Base-by-base conservation (phyloP, 108 stramenopile species). In the Nannochloropsis gaditana region DNA sequence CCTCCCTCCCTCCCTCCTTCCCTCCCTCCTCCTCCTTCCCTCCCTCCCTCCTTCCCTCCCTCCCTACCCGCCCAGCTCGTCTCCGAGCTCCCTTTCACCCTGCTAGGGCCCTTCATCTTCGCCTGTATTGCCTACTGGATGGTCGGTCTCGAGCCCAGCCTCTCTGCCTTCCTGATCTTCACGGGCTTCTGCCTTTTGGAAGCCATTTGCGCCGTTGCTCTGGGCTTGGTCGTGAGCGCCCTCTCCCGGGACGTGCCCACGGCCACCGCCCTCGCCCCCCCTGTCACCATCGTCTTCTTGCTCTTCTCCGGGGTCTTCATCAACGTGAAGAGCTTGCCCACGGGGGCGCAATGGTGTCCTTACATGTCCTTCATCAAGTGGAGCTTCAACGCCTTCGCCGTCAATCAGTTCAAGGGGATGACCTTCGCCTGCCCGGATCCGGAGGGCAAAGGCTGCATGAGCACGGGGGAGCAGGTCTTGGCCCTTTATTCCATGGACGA, bases 311-410 rank as follows among this genome's bases (percentile, higher is more conserved):
- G 59, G 19, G 59, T 73, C 19, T 73, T 73, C n/a, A 73, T 73
- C 59, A 73, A 73, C n/a, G 59, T 73, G 59, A 73, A 73, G n/a
- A 73, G 59, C 8, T 73, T 73, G 59, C 59, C 59, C 4, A 6
- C 59, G n/a, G 59, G 59, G 59, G 59, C 59, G 59, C 59, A 73
- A n/a, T 73, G 59, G 59, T 73, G 59, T n/a, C 59, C 59, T n/a
- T 73, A 73, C 59, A 73, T 73, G 59, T 73, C 59, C n/a, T 73
- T 73, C 59, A 73, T 73, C 59, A 73, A 73, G 59, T 73, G 59
- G 59, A 73, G 59, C 59, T 73, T 73, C 59, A 73, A 73, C 8
- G 59, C 59, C 19, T 73, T n/a, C n/a, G 59, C 59, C 59, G 19
- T n/a, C 15, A 73, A 73, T n/a, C 59, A 73, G 59, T 73, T 73